phyloP scores from a whole-genome alignment of 805 yeast species.

The Schwanniomyces pseudopolymorphus region DNA sequence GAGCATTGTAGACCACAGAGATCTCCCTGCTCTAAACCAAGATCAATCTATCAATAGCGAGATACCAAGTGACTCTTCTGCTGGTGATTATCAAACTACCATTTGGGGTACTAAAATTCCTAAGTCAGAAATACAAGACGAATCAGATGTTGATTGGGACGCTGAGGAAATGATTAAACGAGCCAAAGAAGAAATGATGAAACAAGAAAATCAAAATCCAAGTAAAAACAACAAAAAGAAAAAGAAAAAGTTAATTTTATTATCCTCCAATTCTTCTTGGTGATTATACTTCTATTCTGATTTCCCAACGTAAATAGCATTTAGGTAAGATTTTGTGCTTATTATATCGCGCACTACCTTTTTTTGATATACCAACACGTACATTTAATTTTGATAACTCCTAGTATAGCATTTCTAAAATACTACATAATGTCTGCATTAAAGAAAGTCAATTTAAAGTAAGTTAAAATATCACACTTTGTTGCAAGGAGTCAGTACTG shows the following conservation, averaged over 20 bases:
- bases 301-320: neutral
- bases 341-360: conserved; percentile 1
- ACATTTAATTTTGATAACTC: neutral
- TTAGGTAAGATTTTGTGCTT: neutral
- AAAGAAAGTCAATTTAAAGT: conserved; percentile 25
- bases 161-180: conserved; percentile 51
- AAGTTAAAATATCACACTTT: too few species aligned
- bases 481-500: neutral
- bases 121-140: conserved; percentile 28
- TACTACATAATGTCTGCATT: conserved; percentile 11
- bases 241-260: conserved; percentile 40
- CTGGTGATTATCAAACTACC: conserved; percentile 45
- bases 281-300: neutral
- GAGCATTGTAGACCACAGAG: conserved; percentile 38
- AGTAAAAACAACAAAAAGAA: conserved; percentile 33
- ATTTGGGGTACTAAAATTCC: conserved; percentile 77
- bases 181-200: conserved; percentile 48
- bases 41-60: conserved; percentile 1
- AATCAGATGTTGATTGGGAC: conserved; percentile 46
- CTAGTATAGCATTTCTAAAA: neutral
- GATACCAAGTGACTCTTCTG: conserved; percentile 9
- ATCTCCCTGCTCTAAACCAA: conserved; percentile 30
- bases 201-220: conserved; percentile 16
- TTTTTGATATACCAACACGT: conserved; percentile 1
- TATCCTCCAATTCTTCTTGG: conserved; percentile 21